Evolutionary conservation across 768 basidiomycete genomes (phyloP).

Genomic region (Kwoniella bestiolae): DNA sequence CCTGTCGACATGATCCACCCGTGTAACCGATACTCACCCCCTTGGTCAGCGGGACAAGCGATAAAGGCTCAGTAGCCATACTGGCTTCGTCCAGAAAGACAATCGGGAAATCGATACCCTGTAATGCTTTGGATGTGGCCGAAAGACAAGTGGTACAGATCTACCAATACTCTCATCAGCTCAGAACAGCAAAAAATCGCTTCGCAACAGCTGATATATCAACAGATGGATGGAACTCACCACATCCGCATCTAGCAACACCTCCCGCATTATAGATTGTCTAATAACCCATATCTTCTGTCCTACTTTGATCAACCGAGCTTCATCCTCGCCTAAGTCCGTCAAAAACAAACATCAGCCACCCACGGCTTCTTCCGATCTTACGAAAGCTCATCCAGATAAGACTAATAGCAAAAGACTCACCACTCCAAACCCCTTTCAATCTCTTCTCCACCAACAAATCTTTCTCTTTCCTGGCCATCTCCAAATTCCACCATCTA

Average conservation of each 20-base stretch:
- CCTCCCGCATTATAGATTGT: constrained; percentile 28
- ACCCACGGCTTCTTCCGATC: neutral
- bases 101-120: constrained; percentile 77
- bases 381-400: neutral
- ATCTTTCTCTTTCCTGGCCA: constrained; percentile 12
- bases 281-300: constrained; percentile 18
- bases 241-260: constrained; percentile 48
- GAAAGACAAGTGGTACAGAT: constrained; percentile 84
- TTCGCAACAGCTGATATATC: constrained; percentile 53
- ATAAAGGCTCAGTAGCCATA: constrained; percentile 93
- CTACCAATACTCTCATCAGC: constrained; percentile 27
- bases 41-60: constrained; percentile 89
- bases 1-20: too few relatives aligned
- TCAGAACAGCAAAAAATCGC: neutral
- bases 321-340: constrained; percentile 4
- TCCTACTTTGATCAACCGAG: constrained; percentile 1
- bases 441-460: constrained; percentile 14
- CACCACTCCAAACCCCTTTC: neutral
- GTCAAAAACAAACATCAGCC: neutral
- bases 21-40: constrained; percentile 83
- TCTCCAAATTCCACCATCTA: constrained; percentile 10
- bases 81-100: constrained; percentile 95
- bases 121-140: constrained; percentile 67
- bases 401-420: too few relatives aligned
- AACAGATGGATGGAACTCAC: constrained; percentile 35